These are phyloP conservation scores for Prunus mongolica DNA, from an alignment of 306 rosid species.

Conservation along the genomic window DNA sequence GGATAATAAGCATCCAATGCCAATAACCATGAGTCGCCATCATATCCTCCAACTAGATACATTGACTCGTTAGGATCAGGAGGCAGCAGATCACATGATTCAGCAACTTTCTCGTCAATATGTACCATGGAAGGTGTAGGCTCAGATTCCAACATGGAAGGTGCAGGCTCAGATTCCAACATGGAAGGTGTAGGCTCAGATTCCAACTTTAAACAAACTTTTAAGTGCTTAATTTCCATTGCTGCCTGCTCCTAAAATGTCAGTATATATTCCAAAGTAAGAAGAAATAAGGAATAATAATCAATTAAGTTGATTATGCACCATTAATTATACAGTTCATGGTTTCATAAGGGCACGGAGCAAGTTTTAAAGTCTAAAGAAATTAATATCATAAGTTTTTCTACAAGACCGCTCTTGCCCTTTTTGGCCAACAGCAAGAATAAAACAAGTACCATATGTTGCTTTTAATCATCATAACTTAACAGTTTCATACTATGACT, in stretches of 20 bases:
- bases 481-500: not conserved
- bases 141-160: conserved; percentile 21
- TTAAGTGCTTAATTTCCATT: conserved; percentile 50
- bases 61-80: conserved; percentile 58
- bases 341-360: not conserved
- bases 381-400: not conserved
- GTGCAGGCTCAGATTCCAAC: conserved; percentile 32
- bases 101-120: conserved; percentile 22
- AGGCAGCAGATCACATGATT: conserved; percentile 24
- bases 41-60: conserved; percentile 65
- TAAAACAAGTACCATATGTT: not conserved
- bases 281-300: not conserved
- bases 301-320: not conserved
- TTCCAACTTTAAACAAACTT: conserved; percentile 27
- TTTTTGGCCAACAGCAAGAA: not conserved
- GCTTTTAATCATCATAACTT: not conserved
- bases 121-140: conserved; percentile 20
- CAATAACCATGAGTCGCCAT: conserved; percentile 55
- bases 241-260: conserved; percentile 39
- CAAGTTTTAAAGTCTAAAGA: no score
- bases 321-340: not conserved
- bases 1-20: conserved; percentile 55
- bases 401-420: not conserved
- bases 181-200: conserved; percentile 24
- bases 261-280: conserved; percentile 19